phyloP scores from a whole-genome alignment of 2,329 filamentous ascomycete species.

The Aspergillus awamori region DNA sequence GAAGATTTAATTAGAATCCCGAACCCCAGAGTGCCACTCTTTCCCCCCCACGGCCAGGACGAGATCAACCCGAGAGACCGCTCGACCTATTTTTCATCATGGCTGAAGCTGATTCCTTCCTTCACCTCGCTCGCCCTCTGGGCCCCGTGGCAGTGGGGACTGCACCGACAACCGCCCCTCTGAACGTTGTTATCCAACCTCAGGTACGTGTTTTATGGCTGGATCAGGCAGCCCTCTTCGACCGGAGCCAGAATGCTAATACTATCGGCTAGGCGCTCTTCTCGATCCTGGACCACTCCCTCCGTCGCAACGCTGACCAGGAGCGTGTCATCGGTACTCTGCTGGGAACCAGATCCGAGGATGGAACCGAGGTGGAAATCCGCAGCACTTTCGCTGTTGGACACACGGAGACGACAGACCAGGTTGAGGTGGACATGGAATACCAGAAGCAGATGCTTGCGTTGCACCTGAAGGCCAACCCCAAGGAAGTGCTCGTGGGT shows the following conservation, averaged over 20 bases:
- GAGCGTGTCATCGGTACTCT: constrained; percentile 96
- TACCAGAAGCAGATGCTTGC: constrained; percentile 99
- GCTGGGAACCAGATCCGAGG: constrained; percentile 88
- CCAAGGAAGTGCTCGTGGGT: constrained; percentile 89
- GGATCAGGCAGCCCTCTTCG: neutral
- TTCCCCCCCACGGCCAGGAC: constrained; percentile 30
- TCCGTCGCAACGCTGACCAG: constrained; percentile 87
- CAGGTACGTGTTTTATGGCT: constrained; percentile 65
- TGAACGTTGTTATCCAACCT: constrained; percentile 92
- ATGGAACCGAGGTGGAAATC: constrained; percentile 95
- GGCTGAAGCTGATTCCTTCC: constrained; percentile 82
- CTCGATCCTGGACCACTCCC: constrained; percentile 81
- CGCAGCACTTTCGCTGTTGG: constrained; percentile 96
- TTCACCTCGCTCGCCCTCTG: constrained; percentile 90
- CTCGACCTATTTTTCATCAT: constrained; percentile 59
- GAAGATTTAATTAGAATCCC: constrained; percentile 33
- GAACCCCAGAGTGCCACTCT: constrained; percentile 28
- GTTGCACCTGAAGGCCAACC: constrained; percentile 89
- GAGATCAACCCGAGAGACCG: constrained; percentile 27
- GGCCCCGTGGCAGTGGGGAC: constrained; percentile 78
- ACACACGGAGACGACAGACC: constrained; percentile 96
- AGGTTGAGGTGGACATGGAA: constrained; percentile 99
- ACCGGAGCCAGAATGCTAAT: constrained; percentile 20
- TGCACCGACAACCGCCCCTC: constrained; percentile 83
- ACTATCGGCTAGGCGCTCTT: constrained; percentile 58